phyloP scores from a whole-genome alignment of 495 filamentous ascomycete species.

The Trichoderma gamsii region DNA sequence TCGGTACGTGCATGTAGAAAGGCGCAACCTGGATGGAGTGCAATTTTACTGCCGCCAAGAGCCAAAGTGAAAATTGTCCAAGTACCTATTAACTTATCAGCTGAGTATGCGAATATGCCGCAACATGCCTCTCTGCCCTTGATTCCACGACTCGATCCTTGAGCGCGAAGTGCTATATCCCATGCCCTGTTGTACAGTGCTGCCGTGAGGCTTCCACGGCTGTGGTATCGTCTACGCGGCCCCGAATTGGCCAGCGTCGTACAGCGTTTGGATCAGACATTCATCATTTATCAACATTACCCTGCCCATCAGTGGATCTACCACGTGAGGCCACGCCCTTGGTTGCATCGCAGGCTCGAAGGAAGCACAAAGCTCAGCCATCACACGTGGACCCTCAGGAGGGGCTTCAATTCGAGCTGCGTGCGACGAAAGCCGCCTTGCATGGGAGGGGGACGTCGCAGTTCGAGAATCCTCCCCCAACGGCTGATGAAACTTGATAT shows the following conservation, averaged over 20 bases:
- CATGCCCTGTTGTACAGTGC: not conserved
- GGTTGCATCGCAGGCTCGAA: conserved; percentile 4
- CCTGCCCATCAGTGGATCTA: conserved; percentile 9
- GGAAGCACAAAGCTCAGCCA: conserved; percentile 8
- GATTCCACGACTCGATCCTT: not conserved
- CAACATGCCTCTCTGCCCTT: not conserved
- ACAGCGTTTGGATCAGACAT: not conserved
- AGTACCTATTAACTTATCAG: not conserved
- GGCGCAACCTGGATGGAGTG: not conserved
- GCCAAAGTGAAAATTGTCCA: not conserved
- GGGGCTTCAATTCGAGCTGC: not conserved
- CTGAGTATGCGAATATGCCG: conserved; percentile 1
- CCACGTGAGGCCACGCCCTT: conserved; percentile 11
- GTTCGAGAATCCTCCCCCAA: not conserved
- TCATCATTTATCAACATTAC: not conserved
- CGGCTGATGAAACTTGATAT: not conserved
- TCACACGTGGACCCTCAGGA: conserved; percentile 11
- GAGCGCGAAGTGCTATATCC: not conserved
- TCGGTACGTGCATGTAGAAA: conserved; percentile 1
- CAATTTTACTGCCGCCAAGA: not conserved
- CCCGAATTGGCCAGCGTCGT: not conserved
- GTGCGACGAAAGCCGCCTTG: not conserved
- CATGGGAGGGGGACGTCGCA: not conserved
- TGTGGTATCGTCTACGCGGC: not conserved
- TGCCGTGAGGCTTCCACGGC: not conserved